Conservation (phyloP, 805 yeast species). For the Starmerella bacillaris region DNA sequence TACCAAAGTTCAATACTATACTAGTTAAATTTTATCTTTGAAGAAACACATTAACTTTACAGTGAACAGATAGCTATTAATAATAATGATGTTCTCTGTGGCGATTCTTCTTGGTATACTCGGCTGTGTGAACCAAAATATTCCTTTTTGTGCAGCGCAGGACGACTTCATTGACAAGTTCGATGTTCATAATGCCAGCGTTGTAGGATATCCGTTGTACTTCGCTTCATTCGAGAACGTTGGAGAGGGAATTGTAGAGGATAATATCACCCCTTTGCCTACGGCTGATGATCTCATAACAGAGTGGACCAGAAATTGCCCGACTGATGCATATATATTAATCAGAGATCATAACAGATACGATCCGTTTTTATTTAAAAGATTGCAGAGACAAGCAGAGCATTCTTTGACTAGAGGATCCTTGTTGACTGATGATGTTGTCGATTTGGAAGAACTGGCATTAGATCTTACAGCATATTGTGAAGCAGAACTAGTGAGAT, state of each 20-base stretch:
- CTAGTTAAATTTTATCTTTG: too few species aligned
- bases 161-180: too few species aligned
- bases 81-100: too few species aligned
- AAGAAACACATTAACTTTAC: too few species aligned
- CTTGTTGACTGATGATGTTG: constrained; percentile 11
- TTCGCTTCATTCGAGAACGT: constrained; percentile 18
- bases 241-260: constrained; percentile 8
- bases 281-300: constrained; percentile 15
- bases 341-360: constrained; percentile 14
- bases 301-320: constrained; percentile 16
- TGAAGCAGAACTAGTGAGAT: constrained; percentile 10
- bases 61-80: too few species aligned
- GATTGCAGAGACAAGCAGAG: constrained; percentile 13
- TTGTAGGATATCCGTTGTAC: constrained; percentile 15
- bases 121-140: too few species aligned
- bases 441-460: constrained; percentile 16
- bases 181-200: too few species aligned
- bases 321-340: constrained; percentile 16
- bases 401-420: constrained; percentile 16
- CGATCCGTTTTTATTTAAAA: constrained; percentile 10
- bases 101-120: too few species aligned
- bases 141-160: too few species aligned
- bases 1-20: too few species aligned
- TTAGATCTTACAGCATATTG: constrained; percentile 17
- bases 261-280: constrained; percentile 3